Conservation (phyloP, 2,329 filamentous ascomycete genomes). For the Hirsutella thompsonii region DNA sequence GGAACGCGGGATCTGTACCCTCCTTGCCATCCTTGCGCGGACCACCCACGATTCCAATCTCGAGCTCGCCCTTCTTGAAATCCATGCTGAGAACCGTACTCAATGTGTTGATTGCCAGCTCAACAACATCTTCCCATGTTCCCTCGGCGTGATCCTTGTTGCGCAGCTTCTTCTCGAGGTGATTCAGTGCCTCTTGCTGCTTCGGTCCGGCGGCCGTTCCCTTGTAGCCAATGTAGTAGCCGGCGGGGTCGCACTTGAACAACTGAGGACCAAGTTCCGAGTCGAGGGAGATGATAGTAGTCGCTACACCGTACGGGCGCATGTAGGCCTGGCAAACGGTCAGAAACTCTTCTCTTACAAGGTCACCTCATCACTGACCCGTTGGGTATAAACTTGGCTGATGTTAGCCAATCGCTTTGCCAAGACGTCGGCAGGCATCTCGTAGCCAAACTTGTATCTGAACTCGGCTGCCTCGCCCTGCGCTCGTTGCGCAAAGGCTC, state of each 20-base stretch:
- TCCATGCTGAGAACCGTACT: slow-evolving; percentile 97
- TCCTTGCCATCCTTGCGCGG: slow-evolving; percentile 72
- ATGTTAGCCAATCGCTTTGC: slow-evolving; percentile 97
- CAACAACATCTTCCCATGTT: slow-evolving; percentile 93
- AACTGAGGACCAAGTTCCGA: slow-evolving; percentile 85
- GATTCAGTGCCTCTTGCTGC: slow-evolving; percentile 96
- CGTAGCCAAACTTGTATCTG: slow-evolving; percentile 96
- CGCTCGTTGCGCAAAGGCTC: slow-evolving; percentile 83
- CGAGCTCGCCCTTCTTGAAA: slow-evolving; percentile 98
- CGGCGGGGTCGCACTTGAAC: slow-evolving; percentile 96
- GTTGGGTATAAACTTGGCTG: slow-evolving; percentile 97
- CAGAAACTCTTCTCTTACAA: background rate
- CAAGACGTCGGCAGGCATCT: slow-evolving; percentile 97
- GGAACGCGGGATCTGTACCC: slow-evolving; percentile 67
- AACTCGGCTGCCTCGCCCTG: slow-evolving; percentile 96
- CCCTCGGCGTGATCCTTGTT: slow-evolving; percentile 94
- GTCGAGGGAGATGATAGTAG: slow-evolving; percentile 88
- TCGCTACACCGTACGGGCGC: slow-evolving; percentile 91
- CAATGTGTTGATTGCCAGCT: slow-evolving; percentile 87
- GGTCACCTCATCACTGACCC: slow-evolving; percentile 40
- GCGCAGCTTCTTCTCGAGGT: slow-evolving; percentile 98
- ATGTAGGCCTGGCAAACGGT: slow-evolving; percentile 60
- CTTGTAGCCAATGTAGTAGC: slow-evolving; percentile 98
- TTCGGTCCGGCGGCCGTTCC: slow-evolving; percentile 94
- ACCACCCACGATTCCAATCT: slow-evolving; percentile 93